Base-by-base conservation (phyloP, 2,329 filamentous ascomycete genomes). In the Corinectria fuckeliana region DNA sequence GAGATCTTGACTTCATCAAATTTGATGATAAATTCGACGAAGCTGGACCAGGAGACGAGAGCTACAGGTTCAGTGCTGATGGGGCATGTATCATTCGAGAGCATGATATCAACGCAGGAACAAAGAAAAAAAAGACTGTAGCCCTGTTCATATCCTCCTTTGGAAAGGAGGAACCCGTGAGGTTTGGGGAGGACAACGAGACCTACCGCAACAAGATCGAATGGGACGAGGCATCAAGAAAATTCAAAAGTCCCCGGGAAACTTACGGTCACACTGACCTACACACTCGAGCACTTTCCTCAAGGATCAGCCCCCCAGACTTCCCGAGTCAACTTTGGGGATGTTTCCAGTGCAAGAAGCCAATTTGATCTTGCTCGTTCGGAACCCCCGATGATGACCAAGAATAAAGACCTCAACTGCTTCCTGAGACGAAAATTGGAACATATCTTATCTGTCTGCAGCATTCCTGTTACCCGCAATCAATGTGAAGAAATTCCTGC, bases 401-500 rank as follows among this genome's bases (percentile, higher is more conserved):
- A 28, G 5, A 28, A 45, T n/a, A 4, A 16, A n/a, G 9, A 45
- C 11, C 48, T 50, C 21, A 16, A 50, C 32, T 16, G 8, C 7
- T 10, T 39, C 39, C 26, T 50, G 13, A 38, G 48, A 28, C 30
- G 48, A 26, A 50, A 50, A 13, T n/a, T 50, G 48, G 48, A 50
- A 16, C 48, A 50, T 26, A 39, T 50, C 23, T 20, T 50, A 25
- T 50, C 48, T 18, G 48, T 50, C 21, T 50, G 48, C 18, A 50
- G 48, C 16, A 50, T 50, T 39, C 48, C 48, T 50, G 32, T 39
- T 16, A 23, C 14, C n/a, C 10, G 16, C 18, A 16, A 50, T n/a
- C 21, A 39, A 20, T 3, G 26, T 14, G 41, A n/a, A 3, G 23
- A n/a, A 20, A 18, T n/a, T 16, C 30, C 18, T 26, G 32, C 48